Evolutionary conservation across 2,329 filamentous ascomycete genomes (phyloP).

Genomic region (Neonectria hederae): DNA sequence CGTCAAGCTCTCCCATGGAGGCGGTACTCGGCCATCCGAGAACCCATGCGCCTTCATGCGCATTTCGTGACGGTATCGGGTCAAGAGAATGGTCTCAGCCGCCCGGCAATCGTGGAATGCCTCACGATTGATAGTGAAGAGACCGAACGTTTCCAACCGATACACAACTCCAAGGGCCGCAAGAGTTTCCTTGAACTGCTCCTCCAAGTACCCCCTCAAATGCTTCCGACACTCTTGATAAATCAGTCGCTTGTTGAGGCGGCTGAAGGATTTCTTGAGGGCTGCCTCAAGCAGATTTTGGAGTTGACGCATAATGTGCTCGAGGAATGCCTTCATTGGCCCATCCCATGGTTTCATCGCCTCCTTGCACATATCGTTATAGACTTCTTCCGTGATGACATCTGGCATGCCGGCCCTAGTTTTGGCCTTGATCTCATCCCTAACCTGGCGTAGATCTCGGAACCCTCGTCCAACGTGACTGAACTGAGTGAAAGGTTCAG

Average conservation of each 20-base stretch:
- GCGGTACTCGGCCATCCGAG: conserved; percentile 38
- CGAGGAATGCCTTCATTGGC: conserved; percentile 61
- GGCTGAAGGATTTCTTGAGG: conserved; percentile 58
- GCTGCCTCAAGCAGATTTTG: conserved; percentile 56
- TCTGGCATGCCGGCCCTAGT: conserved; percentile 67
- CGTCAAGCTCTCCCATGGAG: conserved; percentile 57
- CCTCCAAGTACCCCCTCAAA: conserved; percentile 55
- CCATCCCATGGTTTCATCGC: conserved; percentile 67
- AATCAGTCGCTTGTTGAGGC: conserved; percentile 58
- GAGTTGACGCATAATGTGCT: conserved; percentile 59
- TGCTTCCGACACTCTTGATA: conserved; percentile 58
- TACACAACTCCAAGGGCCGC: conserved; percentile 57
- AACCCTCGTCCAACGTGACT: conserved; percentile 51
- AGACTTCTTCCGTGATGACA: conserved; percentile 67
- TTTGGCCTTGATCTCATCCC: conserved; percentile 62
- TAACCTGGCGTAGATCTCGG: conserved; percentile 61
- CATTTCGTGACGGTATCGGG: conserved; percentile 58
- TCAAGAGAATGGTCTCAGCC: conserved; percentile 57
- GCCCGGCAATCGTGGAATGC: conserved; percentile 57
- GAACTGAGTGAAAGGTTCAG: conserved; percentile 53
- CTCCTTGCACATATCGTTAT: conserved; percentile 65
- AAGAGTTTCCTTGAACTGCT: conserved; percentile 49
- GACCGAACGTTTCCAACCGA: conserved; percentile 61
- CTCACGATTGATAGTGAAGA: conserved; percentile 67
- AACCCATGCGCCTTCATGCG: conserved; percentile 56